phyloP scores from a whole-genome alignment of 306 rosid genomes.

The Urtica urens region DNA sequence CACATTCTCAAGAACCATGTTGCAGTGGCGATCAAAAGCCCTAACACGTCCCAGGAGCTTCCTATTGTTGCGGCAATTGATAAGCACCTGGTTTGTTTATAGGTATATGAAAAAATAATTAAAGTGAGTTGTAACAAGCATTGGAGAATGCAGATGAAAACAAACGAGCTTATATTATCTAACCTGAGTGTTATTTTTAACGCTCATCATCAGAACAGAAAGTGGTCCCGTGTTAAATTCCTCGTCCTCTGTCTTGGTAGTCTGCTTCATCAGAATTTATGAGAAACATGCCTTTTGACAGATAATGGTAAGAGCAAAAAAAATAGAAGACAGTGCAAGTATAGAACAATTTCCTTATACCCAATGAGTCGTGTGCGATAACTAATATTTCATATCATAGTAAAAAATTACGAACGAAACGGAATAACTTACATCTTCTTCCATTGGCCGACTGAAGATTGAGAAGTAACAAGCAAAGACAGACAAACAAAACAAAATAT shows the following conservation, averaged over 20 bases:
- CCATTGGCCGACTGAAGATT: constrained; percentile 48
- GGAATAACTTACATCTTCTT: constrained; percentile 65
- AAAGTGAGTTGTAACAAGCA: neutral
- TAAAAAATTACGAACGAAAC: neutral
- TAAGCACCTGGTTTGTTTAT: constrained; percentile 74
- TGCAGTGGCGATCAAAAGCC: constrained; percentile 93
- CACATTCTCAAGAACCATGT: constrained; percentile 95
- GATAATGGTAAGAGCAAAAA: neutral
- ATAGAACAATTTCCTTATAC: neutral
- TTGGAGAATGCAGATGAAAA: no score
- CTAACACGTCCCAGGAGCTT: constrained; percentile 87
- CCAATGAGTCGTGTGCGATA: no score
- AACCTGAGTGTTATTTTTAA: constrained; percentile 85
- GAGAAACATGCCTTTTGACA: neutral
- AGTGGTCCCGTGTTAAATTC: constrained; percentile 91
- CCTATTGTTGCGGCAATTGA: constrained; percentile 78
- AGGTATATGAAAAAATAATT: neutral
- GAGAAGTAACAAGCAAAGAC: neutral
- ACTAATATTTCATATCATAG: neutral
- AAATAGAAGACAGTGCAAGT: neutral
- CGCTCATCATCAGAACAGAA: constrained; percentile 91
- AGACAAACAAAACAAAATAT: neutral
- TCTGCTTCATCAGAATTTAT: constrained; percentile 17
- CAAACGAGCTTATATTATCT: no score
- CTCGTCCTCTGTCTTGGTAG: constrained; percentile 62